Base-by-base conservation (phyloP, 2,329 filamentous ascomycete species). In the Pestalotiopsis sp. region DNA sequence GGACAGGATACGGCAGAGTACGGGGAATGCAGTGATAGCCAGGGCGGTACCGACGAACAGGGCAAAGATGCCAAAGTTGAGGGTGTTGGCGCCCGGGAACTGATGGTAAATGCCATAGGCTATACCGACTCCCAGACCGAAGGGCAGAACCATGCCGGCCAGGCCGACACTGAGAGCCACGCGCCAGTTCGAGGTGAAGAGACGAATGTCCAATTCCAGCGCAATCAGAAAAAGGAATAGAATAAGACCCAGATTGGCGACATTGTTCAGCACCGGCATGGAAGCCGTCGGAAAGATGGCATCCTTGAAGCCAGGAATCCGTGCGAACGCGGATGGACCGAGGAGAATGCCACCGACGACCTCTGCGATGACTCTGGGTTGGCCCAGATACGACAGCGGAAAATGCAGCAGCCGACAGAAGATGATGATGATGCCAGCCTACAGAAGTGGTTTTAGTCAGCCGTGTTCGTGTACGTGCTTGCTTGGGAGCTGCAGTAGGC, bases 41-140 rank as follows among this genome's bases (percentile, higher is more conserved):
- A 98, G 91, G 0, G 95, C 95, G 66, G 97, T 95, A 79, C 95
- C 95, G 72, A 98, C 93, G 77, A 98, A 98, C 27, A 94, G 85
- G 20, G 74, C 77, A 20, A 93, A 82, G 23, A 81, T 71, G 3
- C 79, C 80, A 63, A 81, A 82, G 64, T 72, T 75, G 61, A 80
- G 76, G n/a, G 76, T 72, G 9, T 72, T 73, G 7, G 71, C 74
- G 14, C 72, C 74, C 13, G 83, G 82, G 74, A 94, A 94, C 66
- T 92, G 77, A 69, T 92, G 80, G 72, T 92, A 93, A 14, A 94
- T 79, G 1, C 92, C 92, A 75, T 88, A 92, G 4, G 92, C 89
- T 75, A 94, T 90, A 12, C 85, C 92, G 74, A 84, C 88, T 61
- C 92, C 92, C 23, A 94, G 77, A 2, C 89, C 92, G 76, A 94